Conservation (phyloP, 2,329 filamentous ascomycete genomes). For the Fusarium irregulare region DNA sequence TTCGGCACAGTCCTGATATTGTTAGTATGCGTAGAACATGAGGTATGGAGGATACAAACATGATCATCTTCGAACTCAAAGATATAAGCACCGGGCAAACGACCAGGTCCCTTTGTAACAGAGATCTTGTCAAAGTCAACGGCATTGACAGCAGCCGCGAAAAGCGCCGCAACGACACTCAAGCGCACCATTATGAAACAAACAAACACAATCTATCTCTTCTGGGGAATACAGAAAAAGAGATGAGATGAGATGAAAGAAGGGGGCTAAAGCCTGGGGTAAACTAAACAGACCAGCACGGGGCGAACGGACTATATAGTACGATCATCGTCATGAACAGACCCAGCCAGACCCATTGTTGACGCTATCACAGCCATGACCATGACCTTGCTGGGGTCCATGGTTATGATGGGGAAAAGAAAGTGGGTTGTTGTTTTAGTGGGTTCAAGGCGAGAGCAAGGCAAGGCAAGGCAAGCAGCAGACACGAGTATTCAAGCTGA, state of each 20-base stretch:
- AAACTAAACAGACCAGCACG: neutral
- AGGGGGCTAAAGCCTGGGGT: slow-evolving; percentile 9
- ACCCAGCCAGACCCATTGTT: slow-evolving; percentile 4
- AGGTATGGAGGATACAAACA: slow-evolving; percentile 48
- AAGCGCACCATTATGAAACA: slow-evolving; percentile 51
- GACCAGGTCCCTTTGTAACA: slow-evolving; percentile 32
- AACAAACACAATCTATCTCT: slow-evolving; percentile 5
- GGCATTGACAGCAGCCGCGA: slow-evolving; percentile 50
- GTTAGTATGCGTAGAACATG: neutral
- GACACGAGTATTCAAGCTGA: slow-evolving; percentile 5
- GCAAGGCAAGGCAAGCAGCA: slow-evolving; percentile 5
- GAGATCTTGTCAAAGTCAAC: slow-evolving; percentile 42
- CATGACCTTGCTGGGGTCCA: slow-evolving; percentile 1
- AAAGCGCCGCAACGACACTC: slow-evolving; percentile 50
- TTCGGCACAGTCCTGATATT: slow-evolving; percentile 27
- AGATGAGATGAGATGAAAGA: neutral
- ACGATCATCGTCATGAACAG: slow-evolving; percentile 25
- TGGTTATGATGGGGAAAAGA: neutral
- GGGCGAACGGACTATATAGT: slow-evolving; percentile 23
- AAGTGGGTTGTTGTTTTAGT: slow-evolving; percentile 23
- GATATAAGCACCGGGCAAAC: slow-evolving; percentile 62
- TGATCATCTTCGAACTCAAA: slow-evolving; percentile 64
- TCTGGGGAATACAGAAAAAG: slow-evolving; percentile 2
- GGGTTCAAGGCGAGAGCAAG: neutral
- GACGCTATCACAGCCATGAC: neutral